Percentiles rank a stretch among this genome's conserved stretches.
Evolutionary conservation across 495 filamentous ascomycete genomes (phyloP).

Genomic region (Tuber magnatum): DNA sequence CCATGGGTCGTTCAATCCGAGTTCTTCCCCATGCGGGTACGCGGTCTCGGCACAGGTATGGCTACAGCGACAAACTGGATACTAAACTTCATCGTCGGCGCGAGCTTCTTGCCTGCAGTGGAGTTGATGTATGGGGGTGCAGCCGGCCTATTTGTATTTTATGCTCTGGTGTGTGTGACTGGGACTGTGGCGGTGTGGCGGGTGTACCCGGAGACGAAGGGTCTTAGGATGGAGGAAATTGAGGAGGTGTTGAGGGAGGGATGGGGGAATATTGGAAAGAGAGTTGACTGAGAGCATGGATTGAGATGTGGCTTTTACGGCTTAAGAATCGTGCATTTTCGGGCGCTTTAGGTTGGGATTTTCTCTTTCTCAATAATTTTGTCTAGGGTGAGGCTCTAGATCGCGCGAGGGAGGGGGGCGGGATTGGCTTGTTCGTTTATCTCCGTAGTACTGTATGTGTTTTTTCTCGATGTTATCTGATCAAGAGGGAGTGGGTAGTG

Average conservation of each 20-base stretch:
- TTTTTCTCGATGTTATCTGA: neutral
- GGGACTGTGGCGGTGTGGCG: conserved; percentile 61
- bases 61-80: conserved; percentile 86
- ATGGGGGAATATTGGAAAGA: conserved; percentile 51
- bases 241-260: conserved; percentile 63
- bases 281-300: neutral
- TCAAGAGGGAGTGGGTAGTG: neutral
- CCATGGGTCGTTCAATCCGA: conserved; percentile 85
- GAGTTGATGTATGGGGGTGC: conserved; percentile 57
- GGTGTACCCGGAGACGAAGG: conserved; percentile 80
- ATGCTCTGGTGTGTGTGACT: conserved; percentile 59
- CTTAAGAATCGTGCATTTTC: neutral
- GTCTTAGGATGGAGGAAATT: conserved; percentile 73
- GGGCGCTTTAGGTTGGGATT: neutral
- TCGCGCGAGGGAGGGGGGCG: neutral
- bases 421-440: neutral
- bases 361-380: neutral
- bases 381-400: neutral
- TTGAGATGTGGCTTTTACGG: neutral
- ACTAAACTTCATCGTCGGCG: conserved; percentile 77
- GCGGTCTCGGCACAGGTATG: conserved; percentile 71
- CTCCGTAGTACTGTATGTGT: neutral
- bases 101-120: conserved; percentile 84
- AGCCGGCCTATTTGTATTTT: conserved; percentile 69
- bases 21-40: conserved; percentile 76